Evolutionary conservation across 2,329 filamentous ascomycete genomes (phyloP), one percentile per base, ranked within the genome.

Genomic region (Hypocrella siamensis): DNA sequence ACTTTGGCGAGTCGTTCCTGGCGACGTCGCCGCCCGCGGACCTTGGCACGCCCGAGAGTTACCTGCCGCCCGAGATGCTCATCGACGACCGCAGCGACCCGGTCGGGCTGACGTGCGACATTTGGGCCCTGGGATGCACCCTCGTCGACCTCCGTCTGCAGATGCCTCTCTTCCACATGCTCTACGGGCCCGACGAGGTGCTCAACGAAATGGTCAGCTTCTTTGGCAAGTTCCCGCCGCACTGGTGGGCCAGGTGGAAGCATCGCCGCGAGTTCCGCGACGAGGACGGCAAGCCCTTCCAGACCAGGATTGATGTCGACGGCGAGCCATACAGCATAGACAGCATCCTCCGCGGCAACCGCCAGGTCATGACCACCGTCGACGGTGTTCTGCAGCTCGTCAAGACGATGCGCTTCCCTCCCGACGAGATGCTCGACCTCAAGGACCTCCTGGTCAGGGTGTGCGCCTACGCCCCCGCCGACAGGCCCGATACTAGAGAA

Each of bases 61-160:
- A 54, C 18, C 40, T 46, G 1, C 35, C 51, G n/a, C 25, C 33
- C 7, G 28, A 34, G 25, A 32, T 30, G 24, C 28, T 36, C 17
- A 30, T 36, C 18, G 32, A 38, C 26, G 47, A 48, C 2, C 10
- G 30, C 0, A 41, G 38, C 3, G 24, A 19, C 5, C 10, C n/a
- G 1, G 10, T 44, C 2, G 44, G 51, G 0, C 35, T 40, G 0
- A 34, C 30, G 0, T 43, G 38, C 2, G 51, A 55, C 21, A 26
- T 54, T 1, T 55, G 52, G 50, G 48, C 52, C 18, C 45, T 54
- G 3, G 52, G 43, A 0, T 54, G 51, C 17, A 53, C 48, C 0
- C 21, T 56, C 0, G 50, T 51, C 21, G 48, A 54, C 34, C 53
- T 53, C 1, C 44, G 51, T 1, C 39, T 44, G 0, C 48, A 51